Percentiles rank a stretch among this genome's conserved stretches.
Evolutionary conservation across 805 yeast genomes (phyloP).

Genomic region (Saturnispora sanitii): DNA sequence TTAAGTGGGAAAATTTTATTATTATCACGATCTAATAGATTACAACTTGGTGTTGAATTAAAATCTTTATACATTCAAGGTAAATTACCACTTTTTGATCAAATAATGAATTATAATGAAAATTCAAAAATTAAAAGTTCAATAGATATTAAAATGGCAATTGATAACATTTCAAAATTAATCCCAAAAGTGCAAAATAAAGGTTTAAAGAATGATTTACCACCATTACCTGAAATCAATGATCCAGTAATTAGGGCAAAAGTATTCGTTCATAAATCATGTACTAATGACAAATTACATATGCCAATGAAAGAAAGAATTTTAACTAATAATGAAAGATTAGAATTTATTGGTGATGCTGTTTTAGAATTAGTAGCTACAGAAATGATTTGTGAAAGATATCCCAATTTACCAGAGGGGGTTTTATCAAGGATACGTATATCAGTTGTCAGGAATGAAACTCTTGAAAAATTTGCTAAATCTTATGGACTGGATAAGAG

Average conservation of each 20-base stretch:
- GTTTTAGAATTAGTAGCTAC: constrained; percentile 68
- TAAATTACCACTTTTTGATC: constrained; percentile 43
- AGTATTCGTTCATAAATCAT: constrained; percentile 77
- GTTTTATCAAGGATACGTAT: constrained; percentile 63
- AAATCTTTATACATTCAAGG: constrained; percentile 43
- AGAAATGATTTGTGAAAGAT: constrained; percentile 49
- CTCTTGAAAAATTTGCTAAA: constrained; percentile 59
- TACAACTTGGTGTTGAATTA: constrained; percentile 51
- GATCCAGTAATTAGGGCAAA: constrained; percentile 50
- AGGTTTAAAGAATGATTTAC: constrained; percentile 25
- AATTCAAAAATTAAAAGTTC: constrained; percentile 15
- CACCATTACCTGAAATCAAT: constrained; percentile 58
- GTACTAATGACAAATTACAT: constrained; percentile 47
- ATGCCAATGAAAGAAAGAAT: constrained; percentile 48
- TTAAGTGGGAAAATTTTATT: constrained; percentile 37
- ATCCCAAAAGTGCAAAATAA: constrained; percentile 12
- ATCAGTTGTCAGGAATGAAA: constrained; percentile 60
- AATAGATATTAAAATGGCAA: constrained; percentile 12
- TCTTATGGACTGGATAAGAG: constrained; percentile 55
- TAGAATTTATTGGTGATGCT: constrained; percentile 89
- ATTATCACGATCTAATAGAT: constrained; percentile 41
- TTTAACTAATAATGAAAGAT: constrained; percentile 67
- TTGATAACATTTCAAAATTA: constrained; percentile 8
- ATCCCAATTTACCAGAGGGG: constrained; percentile 74
- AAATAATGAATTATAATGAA: constrained; percentile 37